Conservation (phyloP, 169 alveolate genomes). For the Ichthyophthirius multifiliis region DNA sequence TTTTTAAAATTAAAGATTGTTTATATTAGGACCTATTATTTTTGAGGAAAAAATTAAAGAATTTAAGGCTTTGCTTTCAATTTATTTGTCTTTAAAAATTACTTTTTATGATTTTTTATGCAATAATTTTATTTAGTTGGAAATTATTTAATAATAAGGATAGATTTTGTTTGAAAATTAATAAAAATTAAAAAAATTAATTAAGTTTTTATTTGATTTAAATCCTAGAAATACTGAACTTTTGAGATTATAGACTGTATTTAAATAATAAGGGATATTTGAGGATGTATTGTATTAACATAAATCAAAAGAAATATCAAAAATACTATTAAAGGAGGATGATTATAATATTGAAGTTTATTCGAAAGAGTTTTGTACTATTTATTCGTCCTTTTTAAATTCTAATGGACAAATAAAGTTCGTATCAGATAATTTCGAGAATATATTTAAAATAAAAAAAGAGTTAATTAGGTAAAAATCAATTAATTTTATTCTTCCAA, state of each 20-base stretch:
- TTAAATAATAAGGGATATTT: not conserved
- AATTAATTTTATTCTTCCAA: not conserved
- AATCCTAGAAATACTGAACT: not conserved
- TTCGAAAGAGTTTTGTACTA: not conserved
- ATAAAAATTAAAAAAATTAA: not conserved
- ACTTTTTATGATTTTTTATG: slow-evolving; percentile 2
- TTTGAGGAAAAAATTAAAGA: no score
- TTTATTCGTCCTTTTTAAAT: not conserved
- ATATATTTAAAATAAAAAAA: not conserved
- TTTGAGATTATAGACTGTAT: not conserved
- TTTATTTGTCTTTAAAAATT: no score
- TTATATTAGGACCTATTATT: no score
- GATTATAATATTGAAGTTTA: not conserved
- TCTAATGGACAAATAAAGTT: not conserved
- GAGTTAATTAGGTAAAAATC: not conserved
- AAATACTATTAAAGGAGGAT: not conserved
- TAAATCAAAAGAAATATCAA: not conserved
- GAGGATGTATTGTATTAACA: not conserved
- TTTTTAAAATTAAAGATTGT: no score
- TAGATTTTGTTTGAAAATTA: not conserved
- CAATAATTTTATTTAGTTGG: not conserved
- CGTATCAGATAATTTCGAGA: not conserved
- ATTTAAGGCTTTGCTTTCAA: no score
- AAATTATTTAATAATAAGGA: not conserved
- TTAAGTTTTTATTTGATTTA: not conserved